Evolutionary conservation across 2,329 filamentous ascomycete species (phyloP).

Genomic region (Blastomyces percursus): DNA sequence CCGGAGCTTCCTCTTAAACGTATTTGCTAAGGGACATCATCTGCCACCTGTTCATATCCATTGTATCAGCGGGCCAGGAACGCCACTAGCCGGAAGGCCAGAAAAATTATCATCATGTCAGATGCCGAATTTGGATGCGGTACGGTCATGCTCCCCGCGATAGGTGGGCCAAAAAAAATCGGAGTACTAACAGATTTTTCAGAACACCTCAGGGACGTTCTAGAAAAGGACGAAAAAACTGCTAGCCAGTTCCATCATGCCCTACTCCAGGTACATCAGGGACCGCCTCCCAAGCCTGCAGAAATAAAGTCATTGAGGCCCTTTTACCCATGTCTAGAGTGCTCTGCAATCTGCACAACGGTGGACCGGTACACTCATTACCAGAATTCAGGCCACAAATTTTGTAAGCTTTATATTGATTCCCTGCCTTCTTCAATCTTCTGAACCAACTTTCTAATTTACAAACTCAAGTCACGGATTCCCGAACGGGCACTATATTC

Average conservation of each 20-base stretch:
- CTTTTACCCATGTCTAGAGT: conserved; percentile 31
- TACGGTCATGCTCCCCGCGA: neutral
- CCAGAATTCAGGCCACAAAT: conserved; percentile 30
- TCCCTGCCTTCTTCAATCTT: neutral
- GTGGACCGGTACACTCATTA: conserved; percentile 27
- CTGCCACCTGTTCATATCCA: neutral
- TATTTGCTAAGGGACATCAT: neutral
- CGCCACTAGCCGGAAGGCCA: neutral
- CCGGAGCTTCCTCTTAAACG: neutral
- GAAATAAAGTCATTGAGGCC: conserved; percentile 26
- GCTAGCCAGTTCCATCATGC: conserved; percentile 28
- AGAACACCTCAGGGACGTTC: conserved; percentile 31
- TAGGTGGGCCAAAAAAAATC: neutral
- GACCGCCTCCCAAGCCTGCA: conserved; percentile 21
- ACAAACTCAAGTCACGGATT: conserved; percentile 29
- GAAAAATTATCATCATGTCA: neutral
- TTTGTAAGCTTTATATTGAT: conserved; percentile 25
- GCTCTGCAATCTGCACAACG: conserved; percentile 24
- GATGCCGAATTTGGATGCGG: conserved; percentile 9
- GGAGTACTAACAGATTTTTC: conserved; percentile 1
- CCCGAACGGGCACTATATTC: conserved; percentile 29
- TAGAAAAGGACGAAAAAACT: conserved; percentile 24
- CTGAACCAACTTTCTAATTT: neutral
- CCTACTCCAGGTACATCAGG: conserved; percentile 25
- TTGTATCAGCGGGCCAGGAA: neutral